Base-by-base conservation (phyloP, 2,329 filamentous ascomycete species). In the Cyphellophora attinorum region DNA sequence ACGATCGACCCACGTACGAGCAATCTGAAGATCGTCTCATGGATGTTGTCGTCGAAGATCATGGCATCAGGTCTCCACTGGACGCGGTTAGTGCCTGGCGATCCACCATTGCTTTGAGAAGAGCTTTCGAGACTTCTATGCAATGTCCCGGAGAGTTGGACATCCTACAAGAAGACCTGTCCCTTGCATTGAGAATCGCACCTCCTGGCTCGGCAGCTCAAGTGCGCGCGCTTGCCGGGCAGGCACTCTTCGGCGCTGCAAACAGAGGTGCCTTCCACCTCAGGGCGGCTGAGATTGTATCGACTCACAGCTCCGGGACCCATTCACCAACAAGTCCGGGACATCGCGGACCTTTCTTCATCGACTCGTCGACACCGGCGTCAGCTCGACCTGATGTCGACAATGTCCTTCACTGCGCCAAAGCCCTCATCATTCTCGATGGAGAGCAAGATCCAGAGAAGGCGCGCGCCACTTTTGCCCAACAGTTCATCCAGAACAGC, bases 21-120 rank as follows among this genome's bases (percentile, higher is more conserved):
- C 62, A 68, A 28, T 65, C 70, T 3, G 65, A 69, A 14, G 80
- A 84, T 43, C 76, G 80, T 34, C 76, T 82, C 31, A 81, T 93
- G 69, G 82, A 93, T 52, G 70, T 74, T 5, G 85, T 94, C 1
- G 82, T 91, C 3, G 82, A 91, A 39, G 89, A 95, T 51, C 75
- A 76, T 34, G 80, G 85, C 3, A 83, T 95, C 40, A 76, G 82
- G 34, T 91, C 85, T 12, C 85, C 88, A 1, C 73, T 95, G 45
- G 89, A 95, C 57, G 86, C 85, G 10, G 75, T 95, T 33, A 85
- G 88, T 5, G 85, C 88, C 2, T 95, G 88, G 88, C 91, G 79
- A 65, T 93, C 88, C 1, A 85, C 76, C 44, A 68, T 80, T 36
- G 67, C 75, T 10, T 62, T 94, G 23, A 82, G 86, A 49, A 70